A percentile compares a stretch with the other conserved stretches of the same genome.
Conservation (phyloP, 2,329 filamentous ascomycete species). For the Phialophora macrospora region DNA sequence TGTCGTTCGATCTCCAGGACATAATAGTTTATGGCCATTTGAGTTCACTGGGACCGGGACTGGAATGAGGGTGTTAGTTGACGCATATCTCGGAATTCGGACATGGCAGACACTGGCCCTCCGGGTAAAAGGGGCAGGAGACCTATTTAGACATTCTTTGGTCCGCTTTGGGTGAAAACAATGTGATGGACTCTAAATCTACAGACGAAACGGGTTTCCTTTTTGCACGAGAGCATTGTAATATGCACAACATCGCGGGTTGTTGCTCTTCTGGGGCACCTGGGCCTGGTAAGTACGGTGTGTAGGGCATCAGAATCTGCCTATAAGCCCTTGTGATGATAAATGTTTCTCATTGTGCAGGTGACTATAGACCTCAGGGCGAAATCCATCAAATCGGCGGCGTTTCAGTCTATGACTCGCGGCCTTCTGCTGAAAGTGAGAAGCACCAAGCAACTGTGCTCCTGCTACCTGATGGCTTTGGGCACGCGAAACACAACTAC, state of each 20-base stretch:
- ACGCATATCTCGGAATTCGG: not conserved
- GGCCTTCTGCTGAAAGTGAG: constrained; percentile 1
- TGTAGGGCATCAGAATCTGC: not conserved
- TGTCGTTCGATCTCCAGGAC: too few species aligned
- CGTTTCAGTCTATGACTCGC: not conserved
- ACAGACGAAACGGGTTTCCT: not conserved
- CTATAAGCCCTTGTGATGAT: not conserved
- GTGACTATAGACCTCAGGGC: not conserved
- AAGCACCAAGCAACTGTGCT: not conserved
- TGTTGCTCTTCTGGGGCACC: not conserved
- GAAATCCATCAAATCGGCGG: not conserved
- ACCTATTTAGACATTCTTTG: not conserved
- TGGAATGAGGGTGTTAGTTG: too few species aligned
- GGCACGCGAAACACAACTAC: constrained; percentile 21
- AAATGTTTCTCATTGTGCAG: not conserved
- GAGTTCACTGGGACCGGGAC: too few species aligned
- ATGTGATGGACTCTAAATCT: not conserved
- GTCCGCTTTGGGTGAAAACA: not conserved
- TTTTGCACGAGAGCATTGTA: not conserved
- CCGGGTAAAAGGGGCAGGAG: not conserved
- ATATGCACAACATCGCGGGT: not conserved
- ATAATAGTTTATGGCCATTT: too few species aligned
- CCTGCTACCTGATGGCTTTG: constrained; percentile 23
- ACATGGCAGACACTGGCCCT: not conserved
- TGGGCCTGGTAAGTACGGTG: constrained; percentile 1